Evolutionary conservation across 1,139 yeast species (phyloP).

Genomic region (Geotrichum klebahnii): DNA sequence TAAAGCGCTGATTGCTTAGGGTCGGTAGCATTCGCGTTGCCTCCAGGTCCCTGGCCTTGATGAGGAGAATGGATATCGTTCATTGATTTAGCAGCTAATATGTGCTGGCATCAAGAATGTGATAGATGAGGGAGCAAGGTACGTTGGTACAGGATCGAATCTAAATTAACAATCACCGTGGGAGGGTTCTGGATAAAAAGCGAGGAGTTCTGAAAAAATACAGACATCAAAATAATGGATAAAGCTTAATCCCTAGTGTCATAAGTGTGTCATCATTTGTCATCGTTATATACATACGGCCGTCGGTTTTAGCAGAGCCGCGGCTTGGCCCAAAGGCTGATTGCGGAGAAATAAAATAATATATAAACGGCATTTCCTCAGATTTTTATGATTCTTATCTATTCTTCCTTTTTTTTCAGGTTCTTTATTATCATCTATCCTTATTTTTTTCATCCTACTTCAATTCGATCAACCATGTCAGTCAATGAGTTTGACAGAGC

Average conservation of each 20-base stretch:
- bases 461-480: background rate
- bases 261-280: background rate
- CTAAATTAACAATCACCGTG: background rate
- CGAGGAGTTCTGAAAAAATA: too few species aligned
- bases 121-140: too few species aligned
- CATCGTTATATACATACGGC: background rate
- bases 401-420: background rate
- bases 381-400: too few species aligned
- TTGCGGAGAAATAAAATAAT: too few species aligned
- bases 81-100: background rate
- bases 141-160: background rate
- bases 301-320: too few species aligned
- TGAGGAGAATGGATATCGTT: background rate
- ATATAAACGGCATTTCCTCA: too few species aligned
- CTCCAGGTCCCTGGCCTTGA: background rate
- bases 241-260: too few species aligned
- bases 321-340: too few species aligned
- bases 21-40: background rate
- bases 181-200: too few species aligned
- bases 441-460: slow-evolving; percentile 2
- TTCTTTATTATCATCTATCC: background rate
- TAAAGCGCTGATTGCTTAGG: background rate
- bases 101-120: too few species aligned
- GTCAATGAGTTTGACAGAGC: slow-evolving; percentile 26
- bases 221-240: too few species aligned